Evolutionary conservation across 2,329 filamentous ascomycete species (phyloP), one percentile per base, ranked within the genome.

Genomic region (Fusarium verticillioides): DNA sequence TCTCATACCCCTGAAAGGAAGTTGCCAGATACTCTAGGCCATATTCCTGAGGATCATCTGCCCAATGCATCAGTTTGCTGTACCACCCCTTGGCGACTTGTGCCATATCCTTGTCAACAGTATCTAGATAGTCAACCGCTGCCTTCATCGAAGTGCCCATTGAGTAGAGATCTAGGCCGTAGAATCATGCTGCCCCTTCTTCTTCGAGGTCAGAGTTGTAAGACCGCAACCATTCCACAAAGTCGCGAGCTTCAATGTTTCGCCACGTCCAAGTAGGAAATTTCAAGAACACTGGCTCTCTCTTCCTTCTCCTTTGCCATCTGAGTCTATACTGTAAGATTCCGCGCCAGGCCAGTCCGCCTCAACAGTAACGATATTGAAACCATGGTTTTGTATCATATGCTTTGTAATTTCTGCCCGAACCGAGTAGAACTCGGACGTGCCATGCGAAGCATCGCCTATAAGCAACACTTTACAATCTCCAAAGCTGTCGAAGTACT

Each of bases 261-360:
- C 70, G 61, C 70, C 70, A 73, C 61, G 73, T 70, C 70, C 49
- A 73, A 5, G 66, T 73, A 2, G 70, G 61, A 36, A 73, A 73
- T 5, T 44, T 49, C 4, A 73, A 39, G 36, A 73, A 73, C 12
- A 46, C 54, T 7, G 66, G 42, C 4, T 73, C 70, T 37, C 70
- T 60, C 9, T 60, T 60, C 60, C 34, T 52, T 59, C 26, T 71
- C 30, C 15, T 61, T 61, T 30, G 46, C 49, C 58, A 63, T 59
- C 21, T 70, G 70, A 23, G 46, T 23, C 63, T 73, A 66, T 26
- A 43, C 54, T 12, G 54, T 58, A 2, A 34, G 56, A 44, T 9
- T 71, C 70, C 5, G 70, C 59, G 37, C 61, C 70, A 34, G 66
- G 62, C 70, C 70, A 73, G 34, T 74, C 70, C 12, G 66, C 58